Evolutionary conservation across 2,329 filamentous ascomycete genomes (phyloP).

Genomic region (Pseudogymnoascus destructans): DNA sequence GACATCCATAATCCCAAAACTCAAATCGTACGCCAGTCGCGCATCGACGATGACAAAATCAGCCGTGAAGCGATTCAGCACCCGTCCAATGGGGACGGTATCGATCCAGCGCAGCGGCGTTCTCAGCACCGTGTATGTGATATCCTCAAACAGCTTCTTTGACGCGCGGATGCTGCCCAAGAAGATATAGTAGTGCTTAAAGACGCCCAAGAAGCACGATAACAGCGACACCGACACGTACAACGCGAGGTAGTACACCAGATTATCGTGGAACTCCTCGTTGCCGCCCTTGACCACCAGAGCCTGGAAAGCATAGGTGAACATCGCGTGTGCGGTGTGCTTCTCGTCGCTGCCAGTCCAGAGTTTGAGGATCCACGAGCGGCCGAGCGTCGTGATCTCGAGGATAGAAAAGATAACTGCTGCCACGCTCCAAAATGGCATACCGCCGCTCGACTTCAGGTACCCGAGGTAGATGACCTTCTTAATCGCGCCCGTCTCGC

Average conservation of each 20-base stretch:
- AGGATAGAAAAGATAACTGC: constrained; percentile 41
- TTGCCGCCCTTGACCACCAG: neutral
- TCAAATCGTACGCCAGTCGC: constrained; percentile 48
- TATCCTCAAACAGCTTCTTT: constrained; percentile 50
- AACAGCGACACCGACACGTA: constrained; percentile 49
- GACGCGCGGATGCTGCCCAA: constrained; percentile 55
- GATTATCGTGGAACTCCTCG: constrained; percentile 25
- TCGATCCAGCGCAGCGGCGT: constrained; percentile 70
- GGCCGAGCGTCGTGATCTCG: constrained; percentile 35
- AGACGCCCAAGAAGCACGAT: constrained; percentile 45
- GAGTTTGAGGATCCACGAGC: constrained; percentile 51
- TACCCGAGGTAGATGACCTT: constrained; percentile 55
- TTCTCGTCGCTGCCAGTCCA: constrained; percentile 41
- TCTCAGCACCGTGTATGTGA: constrained; percentile 54
- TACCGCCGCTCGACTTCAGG: constrained; percentile 51
- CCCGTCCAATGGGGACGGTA: constrained; percentile 62
- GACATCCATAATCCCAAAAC: constrained; percentile 44
- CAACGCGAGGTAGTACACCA: constrained; percentile 53
- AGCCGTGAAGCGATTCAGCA: constrained; percentile 65
- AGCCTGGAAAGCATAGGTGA: constrained; percentile 33
- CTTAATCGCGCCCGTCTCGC: constrained; percentile 58
- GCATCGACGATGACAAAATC: constrained; percentile 67
- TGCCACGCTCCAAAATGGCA: constrained; percentile 44
- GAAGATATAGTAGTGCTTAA: constrained; percentile 51
- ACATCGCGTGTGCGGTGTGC: constrained; percentile 18